phyloP scores from a whole-genome alignment of 495 filamentous ascomycete species.

The Hypoxylon intermedium region DNA sequence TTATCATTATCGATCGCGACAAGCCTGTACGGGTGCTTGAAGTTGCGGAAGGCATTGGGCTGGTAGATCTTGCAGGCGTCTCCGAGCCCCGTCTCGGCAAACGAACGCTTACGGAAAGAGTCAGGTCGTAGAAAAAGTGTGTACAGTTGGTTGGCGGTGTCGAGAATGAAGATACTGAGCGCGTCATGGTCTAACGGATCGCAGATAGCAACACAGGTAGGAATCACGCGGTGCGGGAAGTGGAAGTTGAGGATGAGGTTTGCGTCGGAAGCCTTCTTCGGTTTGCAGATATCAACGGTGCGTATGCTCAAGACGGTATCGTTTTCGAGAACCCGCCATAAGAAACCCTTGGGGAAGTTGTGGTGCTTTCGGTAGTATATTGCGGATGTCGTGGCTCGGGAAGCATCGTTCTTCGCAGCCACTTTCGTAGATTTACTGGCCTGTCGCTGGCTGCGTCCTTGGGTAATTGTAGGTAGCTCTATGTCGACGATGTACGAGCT shows the following conservation, averaged over 20 bases:
- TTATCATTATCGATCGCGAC: constrained; percentile 73
- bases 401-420: constrained; percentile 56
- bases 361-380: constrained; percentile 82
- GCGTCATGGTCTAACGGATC: constrained; percentile 80
- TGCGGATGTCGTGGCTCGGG: constrained; percentile 78
- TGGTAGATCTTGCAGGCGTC: constrained; percentile 79
- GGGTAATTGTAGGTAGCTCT: constrained; percentile 65
- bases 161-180: constrained; percentile 80
- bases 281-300: constrained; percentile 79
- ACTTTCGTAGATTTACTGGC: constrained; percentile 49
- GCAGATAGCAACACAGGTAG: constrained; percentile 78
- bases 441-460: constrained; percentile 41
- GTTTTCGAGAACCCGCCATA: constrained; percentile 88
- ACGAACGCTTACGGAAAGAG: constrained; percentile 71
- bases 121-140: constrained; percentile 80
- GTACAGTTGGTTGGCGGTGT: constrained; percentile 76
- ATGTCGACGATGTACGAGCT: constrained; percentile 74
- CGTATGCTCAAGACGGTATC: constrained; percentile 82
- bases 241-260: constrained; percentile 77
- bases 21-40: constrained; percentile 82
- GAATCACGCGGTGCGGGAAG: constrained; percentile 74
- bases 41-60: constrained; percentile 70
- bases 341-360: constrained; percentile 78
- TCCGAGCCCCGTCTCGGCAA: constrained; percentile 71
- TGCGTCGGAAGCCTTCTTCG: constrained; percentile 66